Evolutionary conservation across 441 rosid species (phyloP).

Genomic region (Biscutella laevigata): DNA sequence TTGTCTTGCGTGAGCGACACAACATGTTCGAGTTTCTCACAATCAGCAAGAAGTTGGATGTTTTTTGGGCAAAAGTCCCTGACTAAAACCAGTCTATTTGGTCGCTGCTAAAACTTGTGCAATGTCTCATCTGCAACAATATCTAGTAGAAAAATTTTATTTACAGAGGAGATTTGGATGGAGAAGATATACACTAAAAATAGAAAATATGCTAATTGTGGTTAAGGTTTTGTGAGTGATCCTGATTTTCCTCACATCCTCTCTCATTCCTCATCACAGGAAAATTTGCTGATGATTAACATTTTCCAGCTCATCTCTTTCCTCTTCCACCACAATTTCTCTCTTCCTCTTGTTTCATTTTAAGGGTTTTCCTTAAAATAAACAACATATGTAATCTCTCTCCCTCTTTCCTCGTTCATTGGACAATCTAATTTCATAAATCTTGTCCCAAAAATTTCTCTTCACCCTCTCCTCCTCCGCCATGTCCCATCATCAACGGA

Average conservation of each 20-base stretch:
- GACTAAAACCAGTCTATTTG: not conserved
- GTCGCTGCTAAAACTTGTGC: not conserved
- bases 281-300: constrained; percentile 27
- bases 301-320: constrained; percentile 25
- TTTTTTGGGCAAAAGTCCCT: no score
- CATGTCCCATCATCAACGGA: constrained; percentile 48
- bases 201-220: constrained; percentile 17
- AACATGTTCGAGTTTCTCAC: no score
- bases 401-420: constrained; percentile 35
- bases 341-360: constrained; percentile 6
- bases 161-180: constrained; percentile 23
- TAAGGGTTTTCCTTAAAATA: constrained; percentile 18
- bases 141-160: no score
- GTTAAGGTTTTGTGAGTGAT: constrained; percentile 10
- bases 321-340: constrained; percentile 13
- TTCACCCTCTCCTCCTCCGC: constrained; percentile 18
- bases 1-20: no score
- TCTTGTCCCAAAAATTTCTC: constrained; percentile 2
- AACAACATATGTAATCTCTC: constrained; percentile 32
- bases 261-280: constrained; percentile 23
- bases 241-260: constrained; percentile 35
- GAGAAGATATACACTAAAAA: constrained; percentile 13
- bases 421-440: constrained; percentile 30
- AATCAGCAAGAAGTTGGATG: no score
- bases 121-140: no score